Percentiles rank a stretch among this genome's conserved stretches.
Evolutionary conservation across 1,284 basidiomycete genomes (phyloP).

Genomic region (Wallemia mellicola): DNA sequence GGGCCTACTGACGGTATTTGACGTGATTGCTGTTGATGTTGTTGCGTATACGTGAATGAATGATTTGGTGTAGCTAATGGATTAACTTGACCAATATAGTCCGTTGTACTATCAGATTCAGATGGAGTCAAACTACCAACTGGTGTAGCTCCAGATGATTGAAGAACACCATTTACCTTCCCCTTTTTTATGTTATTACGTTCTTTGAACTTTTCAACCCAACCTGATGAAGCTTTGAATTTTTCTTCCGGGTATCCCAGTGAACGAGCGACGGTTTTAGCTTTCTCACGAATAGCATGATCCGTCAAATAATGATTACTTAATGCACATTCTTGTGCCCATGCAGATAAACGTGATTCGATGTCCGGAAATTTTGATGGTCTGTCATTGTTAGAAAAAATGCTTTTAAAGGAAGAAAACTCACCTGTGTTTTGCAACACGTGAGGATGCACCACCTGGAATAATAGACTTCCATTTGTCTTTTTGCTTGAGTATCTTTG

Average conservation of each 20-base stretch:
- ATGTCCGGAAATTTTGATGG: constrained; percentile 47
- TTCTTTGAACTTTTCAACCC: constrained; percentile 72
- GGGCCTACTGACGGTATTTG: not conserved
- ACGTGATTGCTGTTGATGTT: not conserved
- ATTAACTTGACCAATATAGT: not conserved
- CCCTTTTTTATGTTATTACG: constrained; percentile 39
- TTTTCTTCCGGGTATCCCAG: constrained; percentile 30
- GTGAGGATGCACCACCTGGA: constrained; percentile 23
- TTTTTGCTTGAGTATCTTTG: constrained; percentile 63
- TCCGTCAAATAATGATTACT: constrained; percentile 31
- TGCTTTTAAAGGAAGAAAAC: constrained; percentile 7
- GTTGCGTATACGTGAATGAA: not conserved
- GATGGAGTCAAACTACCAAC: not conserved
- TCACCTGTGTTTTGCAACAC: constrained; percentile 34
- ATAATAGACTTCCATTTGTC: constrained; percentile 43
- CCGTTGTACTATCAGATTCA: not conserved
- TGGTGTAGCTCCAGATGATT: no score
- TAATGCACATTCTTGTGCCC: constrained; percentile 27
- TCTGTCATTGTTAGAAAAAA: constrained; percentile 17
- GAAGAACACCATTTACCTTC: not conserved
- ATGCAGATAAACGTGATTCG: constrained; percentile 30
- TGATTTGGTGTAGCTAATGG: not conserved
- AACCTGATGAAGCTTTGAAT: constrained; percentile 68
- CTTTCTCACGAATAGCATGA: constrained; percentile 34
- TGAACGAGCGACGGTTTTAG: constrained; percentile 30